Evolutionary conservation across 179 eudicot species (phyloP).

Genomic region (Spergularia azorica): DNA sequence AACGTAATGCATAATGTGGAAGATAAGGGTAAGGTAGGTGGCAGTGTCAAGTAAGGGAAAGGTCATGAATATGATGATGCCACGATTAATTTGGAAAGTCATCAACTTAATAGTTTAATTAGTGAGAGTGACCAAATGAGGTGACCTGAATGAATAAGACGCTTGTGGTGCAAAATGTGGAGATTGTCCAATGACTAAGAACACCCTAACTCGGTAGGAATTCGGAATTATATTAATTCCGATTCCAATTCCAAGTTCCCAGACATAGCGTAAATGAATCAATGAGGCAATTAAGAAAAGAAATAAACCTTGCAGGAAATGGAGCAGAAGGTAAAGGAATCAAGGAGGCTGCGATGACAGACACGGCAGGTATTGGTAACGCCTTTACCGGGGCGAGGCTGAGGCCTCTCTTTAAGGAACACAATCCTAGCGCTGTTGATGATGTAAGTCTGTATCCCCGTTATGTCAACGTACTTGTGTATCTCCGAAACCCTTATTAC

Average conservation of each 20-base stretch:
- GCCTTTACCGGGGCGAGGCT: conserved; percentile 50
- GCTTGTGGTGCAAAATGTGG: conserved; percentile 16
- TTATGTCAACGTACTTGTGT: conserved; percentile 44
- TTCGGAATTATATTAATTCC: no score
- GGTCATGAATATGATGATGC: no score
- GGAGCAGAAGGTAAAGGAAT: conserved; percentile 48
- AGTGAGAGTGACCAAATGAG: not conserved
- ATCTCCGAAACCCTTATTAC: conserved; percentile 48
- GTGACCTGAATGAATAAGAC: conserved; percentile 15
- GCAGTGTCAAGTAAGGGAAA: no score
- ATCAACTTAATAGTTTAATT: no score
- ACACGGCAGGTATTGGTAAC: conserved; percentile 51
- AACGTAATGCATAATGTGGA: no score
- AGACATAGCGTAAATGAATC: no score
- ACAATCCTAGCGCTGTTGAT: conserved; percentile 48
- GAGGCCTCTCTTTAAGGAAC: conserved; percentile 47
- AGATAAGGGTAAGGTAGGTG: no score
- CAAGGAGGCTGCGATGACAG: conserved; percentile 46
- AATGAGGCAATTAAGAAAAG: no score
- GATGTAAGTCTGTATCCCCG: conserved; percentile 46
- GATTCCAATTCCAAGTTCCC: no score
- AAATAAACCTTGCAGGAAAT: conserved; percentile 44
- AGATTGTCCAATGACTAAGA: not conserved
- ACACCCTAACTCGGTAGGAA: not conserved
- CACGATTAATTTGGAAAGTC: no score